A percentile compares a stretch with the other conserved stretches of the same genome.
Conservation (phyloP, 2,329 filamentous ascomycete genomes). For the Cercospora nicotianae region DNA sequence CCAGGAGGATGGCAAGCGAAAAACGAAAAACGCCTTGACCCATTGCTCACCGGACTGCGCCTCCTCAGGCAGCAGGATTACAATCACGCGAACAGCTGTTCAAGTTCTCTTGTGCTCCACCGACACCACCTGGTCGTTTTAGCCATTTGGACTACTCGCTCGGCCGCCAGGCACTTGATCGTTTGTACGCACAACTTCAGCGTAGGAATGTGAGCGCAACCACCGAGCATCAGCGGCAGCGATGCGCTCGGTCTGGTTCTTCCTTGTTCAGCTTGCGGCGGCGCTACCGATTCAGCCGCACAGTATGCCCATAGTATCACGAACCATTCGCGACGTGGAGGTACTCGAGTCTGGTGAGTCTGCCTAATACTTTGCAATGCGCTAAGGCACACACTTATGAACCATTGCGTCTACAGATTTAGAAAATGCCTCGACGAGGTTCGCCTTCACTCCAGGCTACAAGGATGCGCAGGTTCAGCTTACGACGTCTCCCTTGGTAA, state of each 20-base stretch:
- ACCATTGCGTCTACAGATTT: constrained; percentile 19
- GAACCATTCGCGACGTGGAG: constrained; percentile 13
- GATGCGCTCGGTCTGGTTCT: constrained; percentile 32
- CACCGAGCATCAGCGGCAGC: constrained; percentile 2
- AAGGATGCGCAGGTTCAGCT: constrained; percentile 37
- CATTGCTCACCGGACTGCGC: constrained; percentile 13
- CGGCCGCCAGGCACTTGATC: neutral
- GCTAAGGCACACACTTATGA: constrained; percentile 14
- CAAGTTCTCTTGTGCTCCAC: neutral
- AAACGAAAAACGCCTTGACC: constrained; percentile 2
- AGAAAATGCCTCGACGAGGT: constrained; percentile 41
- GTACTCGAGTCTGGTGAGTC: constrained; percentile 28
- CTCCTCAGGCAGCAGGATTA: constrained; percentile 15
- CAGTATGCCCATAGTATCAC: constrained; percentile 6
- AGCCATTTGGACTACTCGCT: neutral
- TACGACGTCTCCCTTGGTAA: constrained; percentile 42
- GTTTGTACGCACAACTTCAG: neutral
- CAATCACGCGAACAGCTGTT: constrained; percentile 11
- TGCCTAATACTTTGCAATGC: neutral
- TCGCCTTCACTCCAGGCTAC: constrained; percentile 36
- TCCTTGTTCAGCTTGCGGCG: constrained; percentile 25
- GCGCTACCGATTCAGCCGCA: constrained; percentile 19
- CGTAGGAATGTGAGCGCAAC: constrained; percentile 2
- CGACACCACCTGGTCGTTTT: neutral
- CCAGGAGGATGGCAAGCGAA: neutral